Percentiles rank a stretch among this genome's conserved stretches.
phyloP scores from a whole-genome alignment of 106 monocot genomes.

The Cymbidium sinense region DNA sequence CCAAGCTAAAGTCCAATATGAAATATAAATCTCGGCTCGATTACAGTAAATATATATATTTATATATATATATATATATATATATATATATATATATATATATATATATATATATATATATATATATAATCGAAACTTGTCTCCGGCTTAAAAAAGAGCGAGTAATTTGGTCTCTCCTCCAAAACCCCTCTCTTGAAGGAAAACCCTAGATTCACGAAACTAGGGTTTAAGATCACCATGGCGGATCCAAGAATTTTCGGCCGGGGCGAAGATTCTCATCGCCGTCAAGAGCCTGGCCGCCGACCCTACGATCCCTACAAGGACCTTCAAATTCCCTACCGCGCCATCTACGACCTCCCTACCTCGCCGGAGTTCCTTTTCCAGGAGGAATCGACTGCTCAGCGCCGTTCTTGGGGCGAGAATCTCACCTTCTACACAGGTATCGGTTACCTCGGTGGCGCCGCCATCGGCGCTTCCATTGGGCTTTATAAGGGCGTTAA shows the following conservation, averaged over 20 bases:
- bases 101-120: too few relatives aligned
- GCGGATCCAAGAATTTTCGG: conserved; percentile 17
- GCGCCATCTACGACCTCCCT: conserved; percentile 53
- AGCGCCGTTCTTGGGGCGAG: conserved; percentile 73
- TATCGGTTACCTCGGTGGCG: conserved; percentile 55
- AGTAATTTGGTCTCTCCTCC: not conserved
- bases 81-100: too few relatives aligned
- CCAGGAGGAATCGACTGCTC: conserved; percentile 54
- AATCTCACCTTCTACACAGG: conserved; percentile 84
- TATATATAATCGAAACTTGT: not conserved
- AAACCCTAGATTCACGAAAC: not conserved
- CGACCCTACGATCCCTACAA: conserved; percentile 55
- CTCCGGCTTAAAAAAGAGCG: not conserved
- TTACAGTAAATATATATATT: too few relatives aligned
- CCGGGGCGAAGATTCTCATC: not conserved
- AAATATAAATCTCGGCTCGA: too few relatives aligned
- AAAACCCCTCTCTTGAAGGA: not conserved
- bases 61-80: too few relatives aligned
- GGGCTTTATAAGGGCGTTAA: conserved; percentile 37
- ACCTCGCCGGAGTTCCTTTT: conserved; percentile 79
- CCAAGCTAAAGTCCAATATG: too few relatives aligned
- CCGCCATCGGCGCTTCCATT: conserved; percentile 34
- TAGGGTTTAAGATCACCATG: conserved; percentile 15
- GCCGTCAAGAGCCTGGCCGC: conserved; percentile 13
- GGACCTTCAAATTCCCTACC: conserved; percentile 45